Percentiles rank a stretch among this genome's conserved stretches.
Conservation (phyloP, 2,329 filamentous ascomycete species). For the Penicillium sp. region DNA sequence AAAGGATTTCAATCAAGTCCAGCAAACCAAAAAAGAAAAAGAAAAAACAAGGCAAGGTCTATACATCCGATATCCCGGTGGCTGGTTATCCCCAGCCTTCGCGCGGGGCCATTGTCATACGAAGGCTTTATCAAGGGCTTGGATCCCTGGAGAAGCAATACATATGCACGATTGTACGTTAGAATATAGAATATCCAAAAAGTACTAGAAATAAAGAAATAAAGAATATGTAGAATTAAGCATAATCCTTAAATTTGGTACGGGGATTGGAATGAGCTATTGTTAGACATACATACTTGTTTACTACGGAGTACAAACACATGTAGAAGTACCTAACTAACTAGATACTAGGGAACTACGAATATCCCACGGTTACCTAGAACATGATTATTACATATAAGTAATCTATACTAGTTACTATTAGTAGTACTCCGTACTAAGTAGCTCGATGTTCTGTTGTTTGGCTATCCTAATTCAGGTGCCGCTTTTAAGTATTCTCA, state of each 20-base stretch:
- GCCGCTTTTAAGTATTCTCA: background rate
- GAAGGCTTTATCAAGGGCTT: background rate
- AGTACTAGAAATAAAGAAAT: background rate
- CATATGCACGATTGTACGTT: background rate
- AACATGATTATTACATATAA: background rate
- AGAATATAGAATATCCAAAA: background rate
- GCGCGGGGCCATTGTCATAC: constrained; percentile 15
- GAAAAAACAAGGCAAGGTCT: constrained; percentile 6
- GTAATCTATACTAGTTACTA: too few species aligned
- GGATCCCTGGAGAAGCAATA: background rate
- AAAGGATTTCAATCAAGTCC: background rate
- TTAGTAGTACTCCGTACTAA: too few species aligned
- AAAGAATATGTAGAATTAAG: background rate
- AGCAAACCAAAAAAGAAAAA: background rate
- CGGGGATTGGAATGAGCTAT: background rate
- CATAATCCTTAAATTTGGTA: background rate
- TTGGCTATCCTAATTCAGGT: background rate
- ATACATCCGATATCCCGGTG: constrained; percentile 28
- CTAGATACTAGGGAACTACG: too few species aligned
- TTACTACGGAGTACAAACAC: background rate
- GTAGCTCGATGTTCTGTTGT: background rate
- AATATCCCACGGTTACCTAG: background rate
- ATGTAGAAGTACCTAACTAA: background rate
- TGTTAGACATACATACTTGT: background rate
- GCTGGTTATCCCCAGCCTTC: constrained; percentile 33